Percentiles rank a stretch among this genome's conserved stretches.
Evolutionary conservation across 1,284 basidiomycete genomes (phyloP).

Genomic region (Ustilago sp.): DNA sequence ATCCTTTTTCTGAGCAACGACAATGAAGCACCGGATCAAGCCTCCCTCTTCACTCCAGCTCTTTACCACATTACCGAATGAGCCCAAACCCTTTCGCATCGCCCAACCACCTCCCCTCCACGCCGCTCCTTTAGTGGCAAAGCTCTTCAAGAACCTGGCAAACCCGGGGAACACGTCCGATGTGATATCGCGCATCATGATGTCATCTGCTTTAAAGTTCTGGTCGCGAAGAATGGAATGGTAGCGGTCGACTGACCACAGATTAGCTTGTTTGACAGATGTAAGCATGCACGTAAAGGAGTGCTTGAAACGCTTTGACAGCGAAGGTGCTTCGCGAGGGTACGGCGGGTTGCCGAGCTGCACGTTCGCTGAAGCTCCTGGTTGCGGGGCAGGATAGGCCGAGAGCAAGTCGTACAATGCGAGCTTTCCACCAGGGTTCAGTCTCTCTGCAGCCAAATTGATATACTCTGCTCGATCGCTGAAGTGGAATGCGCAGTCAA

Average conservation of each 20-base stretch:
- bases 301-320: conserved; percentile 29
- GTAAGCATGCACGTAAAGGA: conserved; percentile 36
- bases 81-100: conserved; percentile 40
- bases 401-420: conserved; percentile 61
- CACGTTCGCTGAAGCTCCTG: neutral
- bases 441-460: conserved; percentile 27
- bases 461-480: conserved; percentile 53
- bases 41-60: conserved; percentile 61
- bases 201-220: conserved; percentile 22
- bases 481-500: conserved; percentile 69
- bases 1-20: conserved; percentile 40
- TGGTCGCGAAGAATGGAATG: conserved; percentile 24
- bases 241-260: conserved; percentile 55
- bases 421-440: conserved; percentile 56
- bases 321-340: conserved; percentile 34
- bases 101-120: conserved; percentile 52
- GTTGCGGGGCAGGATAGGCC: conserved; percentile 54
- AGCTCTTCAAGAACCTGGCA: conserved; percentile 47
- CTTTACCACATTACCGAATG: conserved; percentile 57
- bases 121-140: conserved; percentile 48
- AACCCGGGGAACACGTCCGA: conserved; percentile 62
- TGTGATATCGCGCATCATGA: conserved; percentile 61
- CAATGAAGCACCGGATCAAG: conserved; percentile 54
- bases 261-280: conserved; percentile 37
- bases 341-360: conserved; percentile 21